Evolutionary conservation across 352 stramenopile species (phyloP).

Genomic region (Phytopythium mirpurense): DNA sequence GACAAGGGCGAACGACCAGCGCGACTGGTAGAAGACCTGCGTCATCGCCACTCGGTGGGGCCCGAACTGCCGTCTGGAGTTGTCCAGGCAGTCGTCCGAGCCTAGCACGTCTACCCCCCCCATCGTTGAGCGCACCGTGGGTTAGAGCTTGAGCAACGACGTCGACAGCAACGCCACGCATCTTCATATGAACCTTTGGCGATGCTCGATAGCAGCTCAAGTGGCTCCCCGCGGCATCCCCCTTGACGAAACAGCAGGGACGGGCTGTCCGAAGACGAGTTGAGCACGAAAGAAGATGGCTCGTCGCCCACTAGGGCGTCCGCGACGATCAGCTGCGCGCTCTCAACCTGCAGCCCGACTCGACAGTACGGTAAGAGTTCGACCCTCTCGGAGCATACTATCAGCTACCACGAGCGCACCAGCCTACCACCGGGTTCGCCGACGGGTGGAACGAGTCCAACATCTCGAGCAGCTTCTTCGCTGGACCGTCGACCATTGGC

Average conservation of each 20-base stretch:
- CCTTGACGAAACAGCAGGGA: neutral
- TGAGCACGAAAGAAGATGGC: neutral
- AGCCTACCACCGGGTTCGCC: no score
- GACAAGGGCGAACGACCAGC: constrained; percentile 75
- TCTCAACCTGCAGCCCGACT: no score
- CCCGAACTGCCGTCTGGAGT: constrained; percentile 32
- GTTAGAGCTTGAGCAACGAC: no score
- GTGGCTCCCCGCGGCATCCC: neutral
- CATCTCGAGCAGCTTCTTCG: constrained; percentile 7
- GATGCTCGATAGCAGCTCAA: constrained; percentile 11
- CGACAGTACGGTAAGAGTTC: no score
- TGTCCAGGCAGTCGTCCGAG: constrained; percentile 32
- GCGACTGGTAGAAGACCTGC: constrained; percentile 60
- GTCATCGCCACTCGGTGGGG: constrained; percentile 30
- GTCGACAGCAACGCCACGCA: no score
- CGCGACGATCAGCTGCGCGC: constrained; percentile 7
- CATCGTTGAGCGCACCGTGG: neutral
- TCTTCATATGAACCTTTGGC: constrained; percentile 11
- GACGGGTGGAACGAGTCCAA: constrained; percentile 23
- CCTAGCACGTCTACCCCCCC: constrained; percentile 25
- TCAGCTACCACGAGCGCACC: no score
- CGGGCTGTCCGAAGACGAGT: neutral
- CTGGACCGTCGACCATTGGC: neutral
- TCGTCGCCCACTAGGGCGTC: neutral
- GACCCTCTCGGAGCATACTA: no score